Evolutionary conservation across 495 filamentous ascomycete genomes (phyloP), one percentile per base, ranked within the genome.

Genomic region (Aspergillus nanangensis): DNA sequence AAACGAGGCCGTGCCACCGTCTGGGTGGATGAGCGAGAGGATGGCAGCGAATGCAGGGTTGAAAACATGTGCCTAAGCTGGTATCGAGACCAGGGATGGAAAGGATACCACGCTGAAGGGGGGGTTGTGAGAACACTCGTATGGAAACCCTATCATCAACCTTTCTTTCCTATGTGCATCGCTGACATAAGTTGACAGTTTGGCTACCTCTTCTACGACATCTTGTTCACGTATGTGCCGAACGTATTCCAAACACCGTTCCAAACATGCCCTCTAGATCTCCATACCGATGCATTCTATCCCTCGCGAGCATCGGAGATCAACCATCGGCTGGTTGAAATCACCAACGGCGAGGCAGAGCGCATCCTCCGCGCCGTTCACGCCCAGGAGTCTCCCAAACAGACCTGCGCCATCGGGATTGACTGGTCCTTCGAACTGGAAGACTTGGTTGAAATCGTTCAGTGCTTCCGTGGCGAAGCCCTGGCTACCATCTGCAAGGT

Each of bases 161-260:
- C 18, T 5, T 8, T 17, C 47, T 19, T 21, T 31, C 32, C 14
- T 22, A 8, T n/a, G n/a, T 15, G 19, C 14, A 34, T 5, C n/a
- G 21, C 19, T 18, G 33, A n/a, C 22, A 21, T 17, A 20, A 23
- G 48, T n/a, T 32, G 15, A n/a, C 29, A 76, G 42, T 96, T 96
- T 63, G 88, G 81, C 19, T 90, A 90, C 54, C 79, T 98, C 17
- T 95, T 98, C 69, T 91, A 83, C 71, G 92, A 97, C 66, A 79
- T 96, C 24, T 74, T 98, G 5, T 97, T 96, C 68, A 76, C 90
- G 25, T 95, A 95, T 66, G 77, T 96, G 21, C 91, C 93, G 18
- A 96, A 96, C 52, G 92, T 97, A 51, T 98, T 97, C 67, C 90
- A 97, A 60, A 98, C 92, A 3, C 75, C 85, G 4, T 98, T 84